phyloP scores from a whole-genome alignment of 345 rosid species.

The Ricinus communis region DNA sequence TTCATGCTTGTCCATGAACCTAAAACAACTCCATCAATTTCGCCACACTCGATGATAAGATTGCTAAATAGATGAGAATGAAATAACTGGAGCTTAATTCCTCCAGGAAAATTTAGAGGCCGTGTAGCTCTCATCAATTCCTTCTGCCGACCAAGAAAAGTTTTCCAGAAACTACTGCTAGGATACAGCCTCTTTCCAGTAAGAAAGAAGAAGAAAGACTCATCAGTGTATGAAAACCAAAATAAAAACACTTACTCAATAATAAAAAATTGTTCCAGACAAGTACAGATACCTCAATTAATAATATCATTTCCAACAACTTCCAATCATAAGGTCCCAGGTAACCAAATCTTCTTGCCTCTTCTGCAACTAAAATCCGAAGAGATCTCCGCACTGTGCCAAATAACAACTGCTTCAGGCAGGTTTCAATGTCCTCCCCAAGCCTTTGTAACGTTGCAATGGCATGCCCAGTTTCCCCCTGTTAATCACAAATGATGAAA shows the following conservation, averaged over 20 bases:
- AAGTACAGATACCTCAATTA: conserved; percentile 70
- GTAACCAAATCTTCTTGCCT: conserved; percentile 70
- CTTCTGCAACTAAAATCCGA: conserved; percentile 72
- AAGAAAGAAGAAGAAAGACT: conserved; percentile 28
- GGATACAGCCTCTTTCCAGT: conserved; percentile 88
- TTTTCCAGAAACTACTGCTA: conserved; percentile 87
- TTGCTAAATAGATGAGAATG: conserved; percentile 42
- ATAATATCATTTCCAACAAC: conserved; percentile 67
- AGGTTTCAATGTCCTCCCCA: conserved; percentile 81
- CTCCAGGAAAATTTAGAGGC: conserved; percentile 42
- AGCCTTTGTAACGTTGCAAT: conserved; percentile 85
- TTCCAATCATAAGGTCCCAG: conserved; percentile 75
- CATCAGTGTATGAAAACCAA: conserved; percentile 20
- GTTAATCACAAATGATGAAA: conserved; percentile 42
- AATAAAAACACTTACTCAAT: conserved; percentile 19
- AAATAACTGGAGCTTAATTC: conserved; percentile 47
- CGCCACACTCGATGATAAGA: conserved; percentile 75
- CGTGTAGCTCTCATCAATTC: conserved; percentile 33
- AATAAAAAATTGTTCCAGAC: conserved; percentile 7
- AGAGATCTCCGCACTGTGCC: conserved; percentile 86
- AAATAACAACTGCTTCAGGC: conserved; percentile 85
- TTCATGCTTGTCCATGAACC: conserved; percentile 77
- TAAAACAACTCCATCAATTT: conserved; percentile 90
- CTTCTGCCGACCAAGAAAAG: conserved; percentile 60
- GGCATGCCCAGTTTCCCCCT: conserved; percentile 93